These are phyloP conservation scores for Leccinum huronense DNA, from an alignment of 1,284 basidiomycete genomes.

Conservation along the genomic window DNA sequence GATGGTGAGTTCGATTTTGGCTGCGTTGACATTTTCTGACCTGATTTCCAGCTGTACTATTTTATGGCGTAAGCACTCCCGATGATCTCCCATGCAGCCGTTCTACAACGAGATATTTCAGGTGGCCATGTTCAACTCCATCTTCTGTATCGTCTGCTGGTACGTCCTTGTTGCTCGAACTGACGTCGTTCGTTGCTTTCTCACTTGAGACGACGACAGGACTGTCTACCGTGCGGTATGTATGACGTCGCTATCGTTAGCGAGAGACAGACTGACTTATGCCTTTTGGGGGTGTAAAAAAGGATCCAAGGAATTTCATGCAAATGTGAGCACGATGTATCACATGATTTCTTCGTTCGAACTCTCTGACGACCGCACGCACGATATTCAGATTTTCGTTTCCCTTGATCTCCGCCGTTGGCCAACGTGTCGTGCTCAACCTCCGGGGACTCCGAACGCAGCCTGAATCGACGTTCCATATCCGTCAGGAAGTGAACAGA, in stretches of 20 bases:
- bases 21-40: neutral
- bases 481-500: conserved; percentile 17
- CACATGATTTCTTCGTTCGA: neutral
- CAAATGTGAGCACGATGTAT: conserved; percentile 17
- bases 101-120: conserved; percentile 7
- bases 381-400: conserved; percentile 8
- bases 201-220: conserved; percentile 10
- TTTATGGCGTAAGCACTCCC: conserved; percentile 20
- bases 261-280: conserved; percentile 1
- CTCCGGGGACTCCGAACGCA: conserved; percentile 13
- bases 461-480: conserved; percentile 4
- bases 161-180: conserved; percentile 9
- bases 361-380: neutral
- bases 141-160: conserved; percentile 21
- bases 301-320: conserved; percentile 24
- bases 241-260: neutral
- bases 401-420: conserved; percentile 18
- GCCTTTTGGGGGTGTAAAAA: neutral
- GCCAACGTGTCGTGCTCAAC: conserved; percentile 30
- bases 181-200: neutral
- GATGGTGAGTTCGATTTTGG: conserved; percentile 19
- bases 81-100: too few relatives aligned
- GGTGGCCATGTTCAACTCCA: conserved; percentile 18
- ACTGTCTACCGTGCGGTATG: conserved; percentile 13
- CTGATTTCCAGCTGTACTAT: conserved; percentile 15